phyloP scores from a whole-genome alignment of 352 stramenopile genomes.

The Pythium brassicae region DNA sequence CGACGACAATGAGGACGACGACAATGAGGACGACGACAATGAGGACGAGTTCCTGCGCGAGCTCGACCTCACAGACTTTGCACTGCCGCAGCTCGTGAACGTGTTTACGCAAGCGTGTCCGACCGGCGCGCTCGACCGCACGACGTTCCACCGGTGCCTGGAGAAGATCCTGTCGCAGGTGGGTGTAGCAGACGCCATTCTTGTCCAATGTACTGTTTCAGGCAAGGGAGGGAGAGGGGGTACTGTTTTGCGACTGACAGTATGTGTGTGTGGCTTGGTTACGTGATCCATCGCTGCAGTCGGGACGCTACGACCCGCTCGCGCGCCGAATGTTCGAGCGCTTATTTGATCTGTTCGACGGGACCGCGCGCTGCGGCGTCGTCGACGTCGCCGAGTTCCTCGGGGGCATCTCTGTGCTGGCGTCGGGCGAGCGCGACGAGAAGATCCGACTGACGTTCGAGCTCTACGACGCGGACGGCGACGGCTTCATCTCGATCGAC shows the following conservation, averaged over 20 bases:
- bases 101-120: conserved; percentile 79
- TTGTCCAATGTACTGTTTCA: no score
- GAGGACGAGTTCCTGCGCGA: conserved; percentile 43
- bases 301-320: conserved; percentile 67
- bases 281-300: conserved; percentile 10
- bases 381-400: conserved; percentile 83
- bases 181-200: no score
- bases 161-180: conserved; percentile 81
- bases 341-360: conserved; percentile 81
- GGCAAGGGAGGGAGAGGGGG: no score
- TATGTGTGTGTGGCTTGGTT: background rate
- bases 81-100: conserved; percentile 77
- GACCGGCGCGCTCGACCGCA: conserved; percentile 60
- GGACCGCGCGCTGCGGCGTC: conserved; percentile 31
- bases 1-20: conserved; percentile 9
- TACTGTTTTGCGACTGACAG: background rate
- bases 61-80: conserved; percentile 80
- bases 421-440: conserved; percentile 73
- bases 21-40: conserved; percentile 20
- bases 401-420: conserved; percentile 78
- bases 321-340: conserved; percentile 69
- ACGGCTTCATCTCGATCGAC: conserved; percentile 77
- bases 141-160: conserved; percentile 62
- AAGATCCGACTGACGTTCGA: conserved; percentile 85
- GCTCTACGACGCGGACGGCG: conserved; percentile 79